A percentile compares a stretch with the other conserved stretches of the same genome.
phyloP scores from a whole-genome alignment of 352 stramenopile genomes.

The Phytophthora ohioensis region DNA sequence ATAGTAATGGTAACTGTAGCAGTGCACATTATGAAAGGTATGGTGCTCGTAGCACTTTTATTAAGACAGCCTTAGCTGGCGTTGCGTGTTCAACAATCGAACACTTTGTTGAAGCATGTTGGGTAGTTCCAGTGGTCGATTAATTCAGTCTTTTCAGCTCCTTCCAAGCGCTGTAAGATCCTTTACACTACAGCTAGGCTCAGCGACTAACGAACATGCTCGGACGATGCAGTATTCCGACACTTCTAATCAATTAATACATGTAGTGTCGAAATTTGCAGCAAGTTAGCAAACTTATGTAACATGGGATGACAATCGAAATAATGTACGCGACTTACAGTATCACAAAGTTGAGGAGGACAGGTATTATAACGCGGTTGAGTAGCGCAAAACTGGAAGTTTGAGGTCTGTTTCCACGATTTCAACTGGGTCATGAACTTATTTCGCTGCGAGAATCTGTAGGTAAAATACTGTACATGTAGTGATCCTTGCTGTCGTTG shows the following conservation, averaged over 20 bases:
- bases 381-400: neutral
- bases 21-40: neutral
- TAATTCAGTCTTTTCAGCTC: neutral
- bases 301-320: too few relatives aligned
- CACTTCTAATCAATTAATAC: neutral
- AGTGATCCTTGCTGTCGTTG: neutral
- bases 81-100: too few relatives aligned
- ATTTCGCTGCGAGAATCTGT: conserved; percentile 30
- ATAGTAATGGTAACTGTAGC: neutral
- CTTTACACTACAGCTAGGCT: too few relatives aligned
- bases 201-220: neutral
- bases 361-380: neutral
- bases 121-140: neutral
- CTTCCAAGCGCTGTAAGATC: too few relatives aligned
- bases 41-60: neutral
- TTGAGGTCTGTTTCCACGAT: conserved; percentile 21
- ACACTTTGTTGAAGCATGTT: neutral
- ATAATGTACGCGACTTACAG: too few relatives aligned
- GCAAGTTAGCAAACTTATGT: too few relatives aligned
- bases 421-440: conserved; percentile 16
- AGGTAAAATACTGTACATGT: neutral
- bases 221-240: neutral
- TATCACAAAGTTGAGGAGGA: too few relatives aligned
- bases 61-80: too few relatives aligned
- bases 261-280: neutral